Percentiles rank a stretch among this genome's conserved stretches.
Evolutionary conservation across 2,329 filamentous ascomycete genomes (phyloP).

Genomic region (Cladosporium sp.): DNA sequence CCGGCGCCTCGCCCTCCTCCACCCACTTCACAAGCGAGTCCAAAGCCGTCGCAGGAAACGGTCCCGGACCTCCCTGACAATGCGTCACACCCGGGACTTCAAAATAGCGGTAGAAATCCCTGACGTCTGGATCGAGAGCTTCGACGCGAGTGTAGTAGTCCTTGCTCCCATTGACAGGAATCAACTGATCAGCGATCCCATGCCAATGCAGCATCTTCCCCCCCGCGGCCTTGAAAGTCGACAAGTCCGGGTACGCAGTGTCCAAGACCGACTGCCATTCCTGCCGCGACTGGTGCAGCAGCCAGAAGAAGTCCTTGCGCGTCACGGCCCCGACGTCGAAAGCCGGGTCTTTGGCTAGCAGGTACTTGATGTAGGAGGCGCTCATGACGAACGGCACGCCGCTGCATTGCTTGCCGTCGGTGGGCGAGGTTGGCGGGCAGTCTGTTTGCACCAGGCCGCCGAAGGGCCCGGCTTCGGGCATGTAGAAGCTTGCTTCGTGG

Average conservation of each 20-base stretch:
- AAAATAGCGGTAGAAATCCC: slow-evolving; percentile 42
- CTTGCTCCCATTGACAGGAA: slow-evolving; percentile 35
- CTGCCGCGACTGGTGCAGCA: slow-evolving; percentile 40
- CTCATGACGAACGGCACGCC: slow-evolving; percentile 46
- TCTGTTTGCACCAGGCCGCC: slow-evolving; percentile 27
- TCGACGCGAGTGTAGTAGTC: slow-evolving; percentile 36
- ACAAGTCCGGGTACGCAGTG: slow-evolving; percentile 37
- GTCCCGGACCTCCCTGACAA: slow-evolving; percentile 36
- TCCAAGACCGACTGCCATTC: slow-evolving; percentile 45
- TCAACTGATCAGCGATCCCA: slow-evolving; percentile 29
- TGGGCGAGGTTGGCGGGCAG: slow-evolving; percentile 42
- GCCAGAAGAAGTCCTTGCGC: slow-evolving; percentile 43
- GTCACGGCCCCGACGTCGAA: slow-evolving; percentile 45
- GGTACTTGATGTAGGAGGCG: slow-evolving; percentile 52
- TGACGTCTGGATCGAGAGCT: slow-evolving; percentile 27
- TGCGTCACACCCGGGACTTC: slow-evolving; percentile 42
- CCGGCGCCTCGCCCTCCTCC: slow-evolving; percentile 32
- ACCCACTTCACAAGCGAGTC: slow-evolving; percentile 32
- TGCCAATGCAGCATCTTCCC: slow-evolving; percentile 23
- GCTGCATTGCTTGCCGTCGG: slow-evolving; percentile 43
- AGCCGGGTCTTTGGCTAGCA: slow-evolving; percentile 46
- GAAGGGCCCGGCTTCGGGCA: slow-evolving; percentile 32
- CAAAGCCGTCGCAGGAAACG: slow-evolving; percentile 25
- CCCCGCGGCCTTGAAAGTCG: slow-evolving; percentile 34
- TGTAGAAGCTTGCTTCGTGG: slow-evolving; percentile 44